A percentile compares a stretch with the other conserved stretches of the same genome.
Evolutionary conservation across 805 yeast genomes (phyloP).

Genomic region (Yarrowia porcina): DNA sequence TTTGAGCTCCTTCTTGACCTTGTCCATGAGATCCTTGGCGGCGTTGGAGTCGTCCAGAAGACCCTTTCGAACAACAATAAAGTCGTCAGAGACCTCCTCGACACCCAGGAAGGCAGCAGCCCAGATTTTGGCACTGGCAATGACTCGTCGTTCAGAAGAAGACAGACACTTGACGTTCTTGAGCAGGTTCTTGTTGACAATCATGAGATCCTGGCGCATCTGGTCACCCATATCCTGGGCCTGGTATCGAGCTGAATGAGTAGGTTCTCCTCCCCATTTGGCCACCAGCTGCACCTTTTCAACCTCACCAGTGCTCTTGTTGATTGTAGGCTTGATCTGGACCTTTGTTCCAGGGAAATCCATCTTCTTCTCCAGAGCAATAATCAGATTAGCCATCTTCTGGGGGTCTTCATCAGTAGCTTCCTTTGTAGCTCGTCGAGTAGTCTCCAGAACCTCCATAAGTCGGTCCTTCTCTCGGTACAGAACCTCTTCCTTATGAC

Average conservation of each 20-base stretch:
- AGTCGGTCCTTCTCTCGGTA: conserved; percentile 86
- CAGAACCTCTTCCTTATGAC: conserved; percentile 93
- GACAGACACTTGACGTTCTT: conserved; percentile 84
- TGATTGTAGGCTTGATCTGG: conserved; percentile 86
- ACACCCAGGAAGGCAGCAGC: conserved; percentile 71
- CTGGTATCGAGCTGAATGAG: conserved; percentile 94
- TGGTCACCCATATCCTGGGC: conserved; percentile 95
- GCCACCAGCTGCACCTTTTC: conserved; percentile 94
- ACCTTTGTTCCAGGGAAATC: conserved; percentile 93
- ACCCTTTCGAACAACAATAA: conserved; percentile 80
- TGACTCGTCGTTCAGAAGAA: conserved; percentile 91
- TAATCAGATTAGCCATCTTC: conserved; percentile 70
- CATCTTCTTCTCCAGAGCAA: conserved; percentile 85
- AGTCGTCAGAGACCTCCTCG: conserved; percentile 71
- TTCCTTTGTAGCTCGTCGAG: conserved; percentile 62
- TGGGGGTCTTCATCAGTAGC: conserved; percentile 76
- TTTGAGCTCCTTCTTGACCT: conserved; percentile 92
- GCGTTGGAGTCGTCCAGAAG: conserved; percentile 95
- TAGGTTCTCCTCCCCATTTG: conserved; percentile 99
- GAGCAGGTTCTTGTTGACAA: conserved; percentile 78
- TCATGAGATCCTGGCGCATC: conserved; percentile 83
- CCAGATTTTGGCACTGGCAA: conserved; percentile 87
- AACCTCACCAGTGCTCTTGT: conserved; percentile 54
- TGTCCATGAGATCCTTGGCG: conserved; percentile 96
- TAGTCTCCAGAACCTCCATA: conserved; percentile 79